phyloP scores from a whole-genome alignment of 2,329 filamentous ascomycete genomes.

The Pleurostoma richardsiae region DNA sequence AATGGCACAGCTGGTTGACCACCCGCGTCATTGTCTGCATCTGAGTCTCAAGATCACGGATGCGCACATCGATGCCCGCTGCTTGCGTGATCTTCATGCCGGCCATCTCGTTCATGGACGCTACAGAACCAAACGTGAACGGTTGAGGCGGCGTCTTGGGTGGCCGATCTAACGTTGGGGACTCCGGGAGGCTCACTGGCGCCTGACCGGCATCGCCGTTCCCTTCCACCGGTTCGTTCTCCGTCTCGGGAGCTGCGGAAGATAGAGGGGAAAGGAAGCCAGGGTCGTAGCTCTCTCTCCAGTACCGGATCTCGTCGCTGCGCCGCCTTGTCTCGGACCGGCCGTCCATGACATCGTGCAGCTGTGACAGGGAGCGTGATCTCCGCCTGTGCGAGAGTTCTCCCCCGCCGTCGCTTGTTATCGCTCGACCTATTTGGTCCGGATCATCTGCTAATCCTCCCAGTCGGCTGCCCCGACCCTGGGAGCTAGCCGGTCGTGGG shows the following conservation, averaged over 20 bases:
- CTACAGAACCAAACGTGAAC: slow-evolving; percentile 48
- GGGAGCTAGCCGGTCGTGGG: slow-evolving; percentile 56
- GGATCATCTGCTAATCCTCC: slow-evolving; percentile 35
- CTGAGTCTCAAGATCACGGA: slow-evolving; percentile 44
- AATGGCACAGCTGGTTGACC: slow-evolving; percentile 43
- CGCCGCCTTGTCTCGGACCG: slow-evolving; percentile 38
- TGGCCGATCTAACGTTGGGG: slow-evolving; percentile 21
- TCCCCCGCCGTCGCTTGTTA: slow-evolving; percentile 45
- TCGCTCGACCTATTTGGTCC: slow-evolving; percentile 56
- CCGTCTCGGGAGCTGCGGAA: slow-evolving; percentile 20
- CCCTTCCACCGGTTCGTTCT: slow-evolving; percentile 3
- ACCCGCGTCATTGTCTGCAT: slow-evolving; percentile 49
- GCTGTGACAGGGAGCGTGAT: slow-evolving; percentile 54
- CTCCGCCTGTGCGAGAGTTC: slow-evolving; percentile 41
- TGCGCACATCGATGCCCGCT: slow-evolving; percentile 46
- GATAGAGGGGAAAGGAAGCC: slow-evolving; percentile 46
- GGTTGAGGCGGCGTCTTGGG: slow-evolving; percentile 39
- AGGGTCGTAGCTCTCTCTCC: slow-evolving; percentile 55
- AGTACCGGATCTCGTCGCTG: slow-evolving; percentile 60
- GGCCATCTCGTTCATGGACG: slow-evolving; percentile 38
- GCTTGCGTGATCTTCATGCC: slow-evolving; percentile 55
- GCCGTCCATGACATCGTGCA: slow-evolving; percentile 33
- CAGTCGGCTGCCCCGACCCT: slow-evolving; percentile 41
- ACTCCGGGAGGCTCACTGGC: slow-evolving; percentile 24
- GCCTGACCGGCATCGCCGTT: slow-evolving; percentile 20